Evolutionary conservation across 2,329 filamentous ascomycete genomes (phyloP), one percentile per base, ranked within the genome.

Genomic region (Ustilaginoidea virens): DNA sequence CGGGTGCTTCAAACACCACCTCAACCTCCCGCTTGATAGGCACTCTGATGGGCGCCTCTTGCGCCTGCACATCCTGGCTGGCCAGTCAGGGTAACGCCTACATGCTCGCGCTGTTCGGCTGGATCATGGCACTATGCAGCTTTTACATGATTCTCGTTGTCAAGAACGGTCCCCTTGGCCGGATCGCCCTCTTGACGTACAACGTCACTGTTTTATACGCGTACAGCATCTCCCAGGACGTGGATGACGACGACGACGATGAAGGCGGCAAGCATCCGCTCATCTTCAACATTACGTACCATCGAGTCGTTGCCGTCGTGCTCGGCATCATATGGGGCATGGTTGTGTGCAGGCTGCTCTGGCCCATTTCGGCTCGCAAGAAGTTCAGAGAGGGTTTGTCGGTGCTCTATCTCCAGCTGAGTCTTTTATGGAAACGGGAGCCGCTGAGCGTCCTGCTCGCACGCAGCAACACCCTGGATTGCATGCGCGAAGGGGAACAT

Each of bases 191-290:
- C 46, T 68, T 98, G 25, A 92, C 87, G 1, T 98, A 96, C 62
- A 98, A 98, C 46, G 74, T 98, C 24, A 87, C 82, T 12, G 83
- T 83, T 6, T 66, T 98, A 3, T 98, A 98, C 49, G 83, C 86
- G 7, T 98, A 96, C 55, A 90, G 81, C 30, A 64, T 96, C 7
- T 78, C 80, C 1, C 76, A 83, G 36, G 69, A 69, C 36, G 83
- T 92, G 27, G 72, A 79, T 4, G 75, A 85, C 27, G 77, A 82
- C 31, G 74, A 92, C 33, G 83, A 92, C 25, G 85, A 93, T 39
- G 86, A 96, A 52, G 85, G 85, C 17, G 86, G 85, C 5, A 63
- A 74, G 4, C 69, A 79, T 34, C 90, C 90, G 0, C 67, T 86
- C 22, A 94, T 98, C 36, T 72, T 77, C 38, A 76, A 92, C 33